phyloP scores from a whole-genome alignment of 1,139 yeast species.

The Wickerhamiella pararugosa region DNA sequence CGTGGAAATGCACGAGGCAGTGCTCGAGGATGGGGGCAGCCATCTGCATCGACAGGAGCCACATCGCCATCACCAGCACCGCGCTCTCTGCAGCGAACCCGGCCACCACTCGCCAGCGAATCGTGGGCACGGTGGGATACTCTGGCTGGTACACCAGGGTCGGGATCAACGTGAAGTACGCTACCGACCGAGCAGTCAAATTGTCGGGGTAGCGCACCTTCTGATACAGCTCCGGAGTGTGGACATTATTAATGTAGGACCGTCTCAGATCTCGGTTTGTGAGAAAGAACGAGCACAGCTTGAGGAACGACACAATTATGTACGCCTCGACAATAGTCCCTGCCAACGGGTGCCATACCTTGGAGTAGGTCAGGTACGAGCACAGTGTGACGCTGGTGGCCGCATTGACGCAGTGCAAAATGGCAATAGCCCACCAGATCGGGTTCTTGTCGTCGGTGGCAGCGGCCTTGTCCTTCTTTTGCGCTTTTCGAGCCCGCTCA shows the following conservation, averaged over 20 bases:
- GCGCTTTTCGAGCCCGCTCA: neutral
- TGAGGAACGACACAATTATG: conserved; percentile 29
- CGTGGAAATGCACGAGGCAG: conserved; percentile 20
- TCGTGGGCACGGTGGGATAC: conserved; percentile 26
- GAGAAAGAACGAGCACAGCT: conserved; percentile 30
- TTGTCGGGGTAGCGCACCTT: conserved; percentile 28
- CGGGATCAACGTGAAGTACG: conserved; percentile 33
- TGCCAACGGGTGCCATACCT: conserved; percentile 28
- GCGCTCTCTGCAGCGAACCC: conserved; percentile 26
- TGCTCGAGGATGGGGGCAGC: conserved; percentile 31
- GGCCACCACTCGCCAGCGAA: conserved; percentile 23
- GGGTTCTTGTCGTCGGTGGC: neutral
- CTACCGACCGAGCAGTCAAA: conserved; percentile 24
- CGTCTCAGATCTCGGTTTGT: conserved; percentile 31
- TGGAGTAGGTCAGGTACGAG: conserved; percentile 23
- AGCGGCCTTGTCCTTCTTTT: neutral
- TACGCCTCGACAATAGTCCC: conserved; percentile 31
- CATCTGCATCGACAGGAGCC: conserved; percentile 29
- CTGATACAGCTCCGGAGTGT: conserved; percentile 25
- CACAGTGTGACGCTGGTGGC: conserved; percentile 21
- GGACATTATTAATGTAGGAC: conserved; percentile 16
- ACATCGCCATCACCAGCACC: conserved; percentile 21
- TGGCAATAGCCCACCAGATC: conserved; percentile 22
- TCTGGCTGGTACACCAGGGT: conserved; percentile 34
- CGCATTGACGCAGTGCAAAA: conserved; percentile 25